Evolutionary conservation across 2,329 filamentous ascomycete species (phyloP), one percentile per base, ranked within the genome.

Genomic region (Colletotrichum kahawae): DNA sequence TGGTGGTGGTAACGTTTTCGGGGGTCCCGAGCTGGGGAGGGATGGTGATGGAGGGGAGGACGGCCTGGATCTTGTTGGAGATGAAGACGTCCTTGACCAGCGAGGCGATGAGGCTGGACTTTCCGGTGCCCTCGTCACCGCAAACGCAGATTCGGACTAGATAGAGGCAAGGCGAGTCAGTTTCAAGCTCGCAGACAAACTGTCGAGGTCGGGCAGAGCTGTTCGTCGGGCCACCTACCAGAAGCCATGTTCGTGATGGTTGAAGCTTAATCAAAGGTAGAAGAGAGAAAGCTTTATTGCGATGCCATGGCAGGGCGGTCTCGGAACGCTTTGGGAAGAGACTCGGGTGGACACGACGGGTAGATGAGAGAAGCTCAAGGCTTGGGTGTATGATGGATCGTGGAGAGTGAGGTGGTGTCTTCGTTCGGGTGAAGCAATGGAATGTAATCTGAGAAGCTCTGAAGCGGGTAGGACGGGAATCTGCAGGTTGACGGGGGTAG

Each of bases 31-130:
- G 94, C 80, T 93, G 96, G 27, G 96, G 96, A 54, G 96, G 96
- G 48, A 99, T 95, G 31, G 96, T 98, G 78, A 99, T 97, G 83
- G 96, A 95, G 27, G 97, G 97, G 12, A 99, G 92, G 76, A 98
- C 94, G 16, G 96, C 91, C 83, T 98, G 96, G 81, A 99, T 98
- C 87, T 97, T 98, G 85, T 95, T 95, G 78, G 94, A 95, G 80
- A 98, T 95, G 84, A 98, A 99, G 84, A 96, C 94, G 83, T 98
- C 96, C 83, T 98, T 98, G 83, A 99, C 96, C 51, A 99, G 92
- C 72, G 95, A 97, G 71, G 96, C 97, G 82, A 98, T 97, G 83
- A 98, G 90, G 84, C 95, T 97, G 75, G 94, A 97, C 87, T 98
- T 77, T 80, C 95, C 95, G n/a, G 94, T 95, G 80, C 94, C 94